Conservation (phyloP, 2,329 filamentous ascomycete species). For the Fusarium sp. region DNA sequence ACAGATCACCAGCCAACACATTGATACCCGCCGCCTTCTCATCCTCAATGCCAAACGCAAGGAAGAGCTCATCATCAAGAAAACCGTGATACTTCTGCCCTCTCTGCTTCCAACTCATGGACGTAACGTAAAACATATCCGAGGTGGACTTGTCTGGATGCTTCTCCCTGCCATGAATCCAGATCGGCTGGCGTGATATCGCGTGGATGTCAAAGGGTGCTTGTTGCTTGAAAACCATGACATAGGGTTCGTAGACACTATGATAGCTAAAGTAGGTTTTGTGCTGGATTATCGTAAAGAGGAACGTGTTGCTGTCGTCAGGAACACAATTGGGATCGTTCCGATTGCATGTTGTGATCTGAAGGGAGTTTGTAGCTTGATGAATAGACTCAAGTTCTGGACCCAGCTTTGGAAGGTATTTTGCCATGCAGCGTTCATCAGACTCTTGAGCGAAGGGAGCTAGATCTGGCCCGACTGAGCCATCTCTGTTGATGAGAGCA, state of each 20-base stretch:
- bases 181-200: conserved; percentile 63
- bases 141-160: conserved; percentile 50
- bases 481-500: conserved; percentile 58
- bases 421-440: conserved; percentile 61
- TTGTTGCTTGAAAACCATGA: conserved; percentile 61
- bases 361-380: conserved; percentile 70
- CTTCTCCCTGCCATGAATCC: conserved; percentile 64
- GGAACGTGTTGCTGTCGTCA: conserved; percentile 63
- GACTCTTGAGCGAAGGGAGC: conserved; percentile 49
- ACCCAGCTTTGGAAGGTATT: conserved; percentile 57
- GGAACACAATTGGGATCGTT: conserved; percentile 58
- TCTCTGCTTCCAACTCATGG: conserved; percentile 65
- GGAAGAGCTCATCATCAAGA: conserved; percentile 66
- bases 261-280: conserved; percentile 64
- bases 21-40: conserved; percentile 62
- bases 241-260: conserved; percentile 67
- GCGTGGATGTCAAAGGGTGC: conserved; percentile 64
- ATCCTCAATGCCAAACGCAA: conserved; percentile 70
- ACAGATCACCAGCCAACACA: conserved; percentile 61
- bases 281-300: conserved; percentile 67
- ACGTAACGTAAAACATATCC: conserved; percentile 70
- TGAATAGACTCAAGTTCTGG: conserved; percentile 62
- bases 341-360: conserved; percentile 65
- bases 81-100: conserved; percentile 66
- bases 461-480: conserved; percentile 61